Conservation (phyloP, 441 rosid genomes). For the Syzygium malaccense region DNA sequence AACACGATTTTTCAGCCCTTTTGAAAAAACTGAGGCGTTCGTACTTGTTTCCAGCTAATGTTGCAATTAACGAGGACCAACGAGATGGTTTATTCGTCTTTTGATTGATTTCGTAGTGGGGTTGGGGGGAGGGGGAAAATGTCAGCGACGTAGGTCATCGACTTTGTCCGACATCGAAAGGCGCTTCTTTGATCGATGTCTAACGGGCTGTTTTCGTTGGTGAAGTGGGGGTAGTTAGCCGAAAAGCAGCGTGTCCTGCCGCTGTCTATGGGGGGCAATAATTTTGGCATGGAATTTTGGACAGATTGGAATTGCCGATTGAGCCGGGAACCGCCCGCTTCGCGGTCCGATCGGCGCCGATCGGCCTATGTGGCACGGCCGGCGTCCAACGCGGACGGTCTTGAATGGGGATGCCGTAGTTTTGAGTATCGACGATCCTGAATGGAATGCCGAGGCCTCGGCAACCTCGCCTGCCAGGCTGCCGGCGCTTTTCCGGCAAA, state of each 20-base stretch:
- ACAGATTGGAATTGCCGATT: not conserved
- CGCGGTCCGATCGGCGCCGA: not conserved
- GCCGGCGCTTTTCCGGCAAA: fast-evolving
- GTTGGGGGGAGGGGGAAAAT: not conserved
- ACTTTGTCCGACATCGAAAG: not conserved
- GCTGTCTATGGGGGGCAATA: not conserved
- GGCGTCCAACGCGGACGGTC: fast-evolving
- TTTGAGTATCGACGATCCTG: not conserved
- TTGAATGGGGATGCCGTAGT: not conserved
- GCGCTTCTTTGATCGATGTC: not conserved
- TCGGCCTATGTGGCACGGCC: fast-evolving
- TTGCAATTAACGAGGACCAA: not conserved
- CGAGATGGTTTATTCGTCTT: not conserved
- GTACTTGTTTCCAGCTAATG: not conserved
- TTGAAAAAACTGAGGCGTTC: not conserved
- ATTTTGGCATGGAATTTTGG: not conserved
- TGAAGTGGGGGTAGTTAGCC: not conserved
- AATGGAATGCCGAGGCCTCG: not conserved
- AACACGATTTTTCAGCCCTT: not conserved
- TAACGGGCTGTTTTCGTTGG: not conserved
- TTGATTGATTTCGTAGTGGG: not conserved
- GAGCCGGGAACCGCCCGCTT: fast-evolving
- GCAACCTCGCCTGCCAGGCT: fast-evolving
- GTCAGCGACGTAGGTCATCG: not conserved
- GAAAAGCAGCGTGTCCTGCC: not conserved